Conservation (phyloP, 2,329 filamentous ascomycete genomes). For the Claviceps quebecensis region DNA sequence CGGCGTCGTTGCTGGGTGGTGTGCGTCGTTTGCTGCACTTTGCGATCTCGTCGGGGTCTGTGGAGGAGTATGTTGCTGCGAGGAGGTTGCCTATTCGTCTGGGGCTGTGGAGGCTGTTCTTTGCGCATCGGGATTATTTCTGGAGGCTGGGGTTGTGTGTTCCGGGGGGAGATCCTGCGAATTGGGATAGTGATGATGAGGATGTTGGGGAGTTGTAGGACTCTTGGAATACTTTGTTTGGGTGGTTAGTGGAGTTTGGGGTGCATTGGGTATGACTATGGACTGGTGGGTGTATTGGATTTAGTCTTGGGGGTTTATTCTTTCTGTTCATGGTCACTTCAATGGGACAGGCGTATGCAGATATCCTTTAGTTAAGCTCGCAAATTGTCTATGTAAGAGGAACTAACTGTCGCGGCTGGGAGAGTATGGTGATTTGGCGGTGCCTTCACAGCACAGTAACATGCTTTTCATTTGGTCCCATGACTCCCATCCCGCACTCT, state of each 20-base stretch:
- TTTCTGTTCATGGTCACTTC: too few relatives aligned
- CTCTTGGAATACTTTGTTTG: background rate
- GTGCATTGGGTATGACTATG: background rate
- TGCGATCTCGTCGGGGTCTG: conserved; percentile 12
- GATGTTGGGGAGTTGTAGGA: conserved; percentile 5
- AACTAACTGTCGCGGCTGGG: too few relatives aligned
- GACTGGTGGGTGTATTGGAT: too few relatives aligned
- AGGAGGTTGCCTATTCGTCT: conserved; percentile 45
- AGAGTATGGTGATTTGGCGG: too few relatives aligned
- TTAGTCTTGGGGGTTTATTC: too few relatives aligned
- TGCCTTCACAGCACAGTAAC: too few relatives aligned
- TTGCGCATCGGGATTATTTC: conserved; percentile 93
- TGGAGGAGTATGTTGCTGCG: conserved; percentile 10
- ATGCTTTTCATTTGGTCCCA: too few relatives aligned
- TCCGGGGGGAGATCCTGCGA: conserved; percentile 58
- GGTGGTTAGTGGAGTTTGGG: too few relatives aligned
- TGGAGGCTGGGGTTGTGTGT: conserved; percentile 84
- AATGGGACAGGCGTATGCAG: too few relatives aligned
- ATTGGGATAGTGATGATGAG: conserved; percentile 38
- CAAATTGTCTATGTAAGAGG: too few relatives aligned
- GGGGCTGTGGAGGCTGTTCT: conserved; percentile 84
- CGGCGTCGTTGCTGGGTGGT: conserved; percentile 19
- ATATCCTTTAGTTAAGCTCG: too few relatives aligned
- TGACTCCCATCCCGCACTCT: too few relatives aligned
- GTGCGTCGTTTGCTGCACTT: conserved; percentile 15